Conservation (phyloP, 2,329 filamentous ascomycete genomes). For the Rhynchosporium agropyri region DNA sequence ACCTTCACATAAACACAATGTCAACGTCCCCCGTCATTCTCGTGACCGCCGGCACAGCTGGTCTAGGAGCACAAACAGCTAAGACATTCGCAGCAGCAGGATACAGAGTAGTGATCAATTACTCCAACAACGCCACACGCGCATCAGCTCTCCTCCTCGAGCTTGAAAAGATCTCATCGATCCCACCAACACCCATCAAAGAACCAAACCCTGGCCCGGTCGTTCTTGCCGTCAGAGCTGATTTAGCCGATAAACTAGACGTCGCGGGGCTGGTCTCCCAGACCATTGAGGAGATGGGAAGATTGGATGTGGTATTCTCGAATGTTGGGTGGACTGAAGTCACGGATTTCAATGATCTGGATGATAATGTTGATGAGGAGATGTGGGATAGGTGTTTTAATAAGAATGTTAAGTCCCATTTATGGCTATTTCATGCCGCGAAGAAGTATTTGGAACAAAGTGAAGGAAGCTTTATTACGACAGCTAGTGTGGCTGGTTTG, state of each 20-base stretch:
- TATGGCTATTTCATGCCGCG: conserved; percentile 61
- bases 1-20: neutral
- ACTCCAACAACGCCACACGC: conserved; percentile 60
- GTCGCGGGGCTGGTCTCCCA: conserved; percentile 61
- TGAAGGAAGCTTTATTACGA: conserved; percentile 57
- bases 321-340: conserved; percentile 66
- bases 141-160: conserved; percentile 61
- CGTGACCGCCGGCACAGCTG: conserved; percentile 60
- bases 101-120: conserved; percentile 74
- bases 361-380: conserved; percentile 57
- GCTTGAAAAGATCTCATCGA: conserved; percentile 55
- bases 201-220: conserved; percentile 27
- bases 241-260: conserved; percentile 63
- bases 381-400: conserved; percentile 63
- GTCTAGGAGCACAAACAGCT: conserved; percentile 70
- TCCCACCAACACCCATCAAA: conserved; percentile 22
- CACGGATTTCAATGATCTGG: conserved; percentile 50
- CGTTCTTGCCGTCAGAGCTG: conserved; percentile 62
- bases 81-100: conserved; percentile 69
- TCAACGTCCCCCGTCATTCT: conserved; percentile 40
- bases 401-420: conserved; percentile 64
- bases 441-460: conserved; percentile 54
- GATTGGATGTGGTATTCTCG: conserved; percentile 75
- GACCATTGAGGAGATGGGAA: conserved; percentile 62
- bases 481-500: conserved; percentile 65